A percentile compares a stretch with the other conserved stretches of the same genome.
Conservation (phyloP, 2,329 filamentous ascomycete genomes). For the Sporothrix luriei region DNA sequence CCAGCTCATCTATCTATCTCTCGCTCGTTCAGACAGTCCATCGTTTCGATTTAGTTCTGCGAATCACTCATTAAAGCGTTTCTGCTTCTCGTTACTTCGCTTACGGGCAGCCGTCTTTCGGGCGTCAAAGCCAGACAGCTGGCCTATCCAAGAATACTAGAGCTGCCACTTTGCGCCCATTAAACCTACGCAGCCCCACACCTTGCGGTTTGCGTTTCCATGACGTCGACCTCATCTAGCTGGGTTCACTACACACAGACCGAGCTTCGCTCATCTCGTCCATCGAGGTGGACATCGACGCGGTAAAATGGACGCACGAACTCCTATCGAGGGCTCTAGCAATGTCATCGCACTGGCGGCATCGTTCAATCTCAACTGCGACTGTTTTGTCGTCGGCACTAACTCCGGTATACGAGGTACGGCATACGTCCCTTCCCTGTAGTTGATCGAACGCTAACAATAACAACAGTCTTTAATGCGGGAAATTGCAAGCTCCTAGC, state of each 20-base stretch:
- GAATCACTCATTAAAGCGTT: not conserved
- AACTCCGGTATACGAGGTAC: conserved; percentile 35
- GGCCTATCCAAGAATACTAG: not conserved
- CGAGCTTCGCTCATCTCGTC: not conserved
- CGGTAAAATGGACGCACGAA: conserved; percentile 79
- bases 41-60: not conserved
- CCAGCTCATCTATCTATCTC: not conserved
- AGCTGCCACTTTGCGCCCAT: not conserved
- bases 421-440: not conserved
- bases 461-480: conserved; percentile 66
- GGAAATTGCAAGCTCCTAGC: conserved; percentile 71
- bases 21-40: not conserved
- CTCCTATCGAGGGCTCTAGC: conserved; percentile 75
- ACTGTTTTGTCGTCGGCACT: conserved; percentile 78
- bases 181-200: not conserved
- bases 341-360: conserved; percentile 77
- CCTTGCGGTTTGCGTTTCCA: conserved; percentile 5
- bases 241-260: not conserved
- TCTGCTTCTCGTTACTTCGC: not conserved
- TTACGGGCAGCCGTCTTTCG: too few relatives aligned
- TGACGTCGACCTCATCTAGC: not conserved
- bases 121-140: conserved; percentile 1
- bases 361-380: conserved; percentile 82
- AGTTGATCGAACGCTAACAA: not conserved
- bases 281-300: not conserved